Evolutionary conservation across 2,329 filamentous ascomycete genomes (phyloP).

Genomic region (Hypoxylon sp.): DNA sequence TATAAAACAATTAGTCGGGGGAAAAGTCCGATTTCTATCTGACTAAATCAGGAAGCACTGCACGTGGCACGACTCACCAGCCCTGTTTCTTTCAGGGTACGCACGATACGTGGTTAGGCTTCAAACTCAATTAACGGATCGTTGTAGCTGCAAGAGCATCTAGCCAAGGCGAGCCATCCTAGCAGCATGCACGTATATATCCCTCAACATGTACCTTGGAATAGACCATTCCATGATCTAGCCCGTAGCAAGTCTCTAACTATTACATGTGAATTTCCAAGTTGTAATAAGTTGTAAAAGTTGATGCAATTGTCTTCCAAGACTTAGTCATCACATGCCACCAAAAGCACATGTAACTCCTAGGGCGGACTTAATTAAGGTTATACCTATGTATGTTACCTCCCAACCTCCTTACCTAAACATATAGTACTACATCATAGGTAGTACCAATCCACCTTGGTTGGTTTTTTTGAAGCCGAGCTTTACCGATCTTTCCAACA

Average conservation of each 20-base stretch:
- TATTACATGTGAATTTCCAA: too few relatives aligned
- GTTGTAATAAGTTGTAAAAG: too few relatives aligned
- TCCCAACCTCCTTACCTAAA: too few relatives aligned
- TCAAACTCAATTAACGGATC: too few relatives aligned
- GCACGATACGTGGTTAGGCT: slow-evolving; percentile 24
- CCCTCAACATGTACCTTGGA: neutral
- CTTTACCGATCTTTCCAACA: slow-evolving; percentile 21
- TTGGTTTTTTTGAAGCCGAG: slow-evolving; percentile 20
- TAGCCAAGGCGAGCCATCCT: too few relatives aligned
- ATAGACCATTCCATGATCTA: too few relatives aligned
- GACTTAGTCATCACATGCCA: slow-evolving; percentile 24
- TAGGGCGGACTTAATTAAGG: too few relatives aligned
- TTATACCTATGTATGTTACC: too few relatives aligned
- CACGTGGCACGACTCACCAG: slow-evolving; percentile 34
- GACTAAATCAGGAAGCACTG: slow-evolving; percentile 24
- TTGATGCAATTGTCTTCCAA: too few relatives aligned
- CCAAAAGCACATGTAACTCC: neutral
- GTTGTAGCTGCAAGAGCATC: too few relatives aligned
- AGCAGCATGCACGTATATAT: too few relatives aligned
- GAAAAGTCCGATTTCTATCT: slow-evolving; percentile 5
- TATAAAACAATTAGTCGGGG: too few relatives aligned
- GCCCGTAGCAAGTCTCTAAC: slow-evolving; percentile 1
- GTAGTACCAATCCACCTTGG: neutral
- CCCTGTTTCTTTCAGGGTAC: neutral
- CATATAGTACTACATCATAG: slow-evolving; percentile 12